Evolutionary conservation across 306 rosid genomes (phyloP), one percentile per base, ranked within the genome.

Genomic region (Canavalia ensiformis): DNA sequence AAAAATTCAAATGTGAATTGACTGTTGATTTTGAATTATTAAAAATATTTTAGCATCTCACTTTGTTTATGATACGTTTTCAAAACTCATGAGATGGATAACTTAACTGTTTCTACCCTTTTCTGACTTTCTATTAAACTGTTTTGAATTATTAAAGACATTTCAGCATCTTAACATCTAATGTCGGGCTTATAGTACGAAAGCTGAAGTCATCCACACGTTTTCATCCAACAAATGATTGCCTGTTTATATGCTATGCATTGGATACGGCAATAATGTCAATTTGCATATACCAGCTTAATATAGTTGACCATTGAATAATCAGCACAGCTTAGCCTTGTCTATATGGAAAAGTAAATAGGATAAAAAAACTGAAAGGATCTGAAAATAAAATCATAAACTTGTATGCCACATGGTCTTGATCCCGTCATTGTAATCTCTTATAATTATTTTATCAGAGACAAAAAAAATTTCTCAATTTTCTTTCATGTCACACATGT

Each of bases 1-100:
- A 2, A 8, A 37, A 7, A 39, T 39, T 29, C 25, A 18, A 18
- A 18, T 18, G 25, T 18, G 25, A 18, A 18, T 66, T 8, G 10
- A n/a, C 28, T 68, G 67, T 49, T n/a, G 50, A 5, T 29, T 50
- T 62, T 31, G 72, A 66, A 77, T 51, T 52, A 33, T 12, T 7
- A 49, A 41, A 13, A 37, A 18, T 13, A 81, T 41, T 68, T 64
- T 25, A 44, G 75, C 75, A 18, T 56, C 60, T 41, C 35, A 52
- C 25, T 18, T 18, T 18, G 25, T 18, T 18, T 18, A 18, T 18
- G 25, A 18, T 18, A 18, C 25, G 25, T 18, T 18, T 18, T 18
- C 25, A 18, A 18, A 18, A 18, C 25, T 18, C 25, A 18, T 18
- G 25, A 18, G 25, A 18, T 18, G 25, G 25, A 18, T 18, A 18